Evolutionary conservation across 306 rosid species (phyloP).

Genomic region (barrel medic (Medicago truncatula)): DNA sequence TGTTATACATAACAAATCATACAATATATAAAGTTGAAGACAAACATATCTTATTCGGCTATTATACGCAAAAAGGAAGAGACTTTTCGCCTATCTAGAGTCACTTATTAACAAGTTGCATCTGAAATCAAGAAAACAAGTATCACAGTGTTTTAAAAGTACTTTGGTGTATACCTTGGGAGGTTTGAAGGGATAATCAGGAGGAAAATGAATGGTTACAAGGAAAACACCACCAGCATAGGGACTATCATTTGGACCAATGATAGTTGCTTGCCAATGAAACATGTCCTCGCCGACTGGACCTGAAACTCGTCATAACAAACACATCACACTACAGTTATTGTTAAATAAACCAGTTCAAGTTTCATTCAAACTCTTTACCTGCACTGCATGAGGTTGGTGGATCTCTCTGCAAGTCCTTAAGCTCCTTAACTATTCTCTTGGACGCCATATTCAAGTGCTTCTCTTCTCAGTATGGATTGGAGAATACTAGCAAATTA

Average conservation of each 20-base stretch:
- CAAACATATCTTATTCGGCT: neutral
- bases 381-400: conserved; percentile 99
- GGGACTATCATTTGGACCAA: conserved; percentile 97
- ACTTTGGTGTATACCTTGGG: conserved; percentile 69
- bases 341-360: neutral
- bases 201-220: conserved; percentile 87
- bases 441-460: conserved; percentile 74
- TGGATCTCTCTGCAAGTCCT: conserved; percentile 95
- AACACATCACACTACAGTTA: conserved; percentile 18
- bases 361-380: conserved; percentile 35
- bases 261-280: conserved; percentile 97
- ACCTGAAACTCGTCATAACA: conserved; percentile 57
- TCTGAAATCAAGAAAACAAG: conserved; percentile 23
- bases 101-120: neutral
- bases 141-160: neutral
- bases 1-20: neutral
- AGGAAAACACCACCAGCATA: conserved; percentile 94
- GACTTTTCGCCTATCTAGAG: conserved; percentile 8
- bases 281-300: conserved; percentile 93
- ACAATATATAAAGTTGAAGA: neutral
- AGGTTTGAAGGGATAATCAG: conserved; percentile 98
- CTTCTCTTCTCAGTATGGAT: conserved; percentile 19
- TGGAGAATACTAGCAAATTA: conserved; percentile 36
- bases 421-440: conserved; percentile 91
- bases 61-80: conserved; percentile 7